phyloP scores from a whole-genome alignment of 345 rosid species.

The Sisymbrium irio region DNA sequence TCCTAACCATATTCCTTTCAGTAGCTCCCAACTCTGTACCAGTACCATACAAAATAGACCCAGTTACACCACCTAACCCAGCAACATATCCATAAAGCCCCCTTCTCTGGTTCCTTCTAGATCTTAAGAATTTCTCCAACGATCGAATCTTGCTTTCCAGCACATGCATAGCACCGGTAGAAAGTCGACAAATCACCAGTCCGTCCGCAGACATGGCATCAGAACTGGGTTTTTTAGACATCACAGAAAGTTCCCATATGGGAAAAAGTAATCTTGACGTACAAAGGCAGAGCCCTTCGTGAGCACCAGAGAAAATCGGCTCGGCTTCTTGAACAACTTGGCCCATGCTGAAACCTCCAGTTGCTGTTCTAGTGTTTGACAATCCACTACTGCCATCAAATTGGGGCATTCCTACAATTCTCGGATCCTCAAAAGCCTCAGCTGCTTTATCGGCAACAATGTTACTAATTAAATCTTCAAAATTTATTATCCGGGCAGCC shows the following conservation, averaged over 20 bases:
- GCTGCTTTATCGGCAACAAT: conserved; percentile 87
- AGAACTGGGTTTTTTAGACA: conserved; percentile 54
- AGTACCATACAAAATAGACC: conserved; percentile 82
- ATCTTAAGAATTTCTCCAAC: conserved; percentile 79
- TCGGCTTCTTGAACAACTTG: conserved; percentile 98
- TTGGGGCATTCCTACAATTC: conserved; percentile 93
- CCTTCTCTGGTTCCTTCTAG: conserved; percentile 89
- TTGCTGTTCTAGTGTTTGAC: conserved; percentile 73
- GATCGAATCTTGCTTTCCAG: conserved; percentile 86
- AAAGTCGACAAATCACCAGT: conserved; percentile 71
- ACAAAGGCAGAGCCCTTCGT: conserved; percentile 93
- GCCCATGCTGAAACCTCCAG: conserved; percentile 98
- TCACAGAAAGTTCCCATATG: conserved; percentile 88
- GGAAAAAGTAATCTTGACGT: conserved; percentile 91
- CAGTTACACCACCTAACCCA: conserved; percentile 82
- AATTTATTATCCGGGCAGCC: conserved; percentile 80
- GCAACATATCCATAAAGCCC: conserved; percentile 96
- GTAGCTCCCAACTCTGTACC: conserved; percentile 63
- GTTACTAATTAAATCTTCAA: conserved; percentile 73
- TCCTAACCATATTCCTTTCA: conserved; percentile 74
- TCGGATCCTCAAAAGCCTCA: conserved; percentile 95
- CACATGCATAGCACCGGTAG: conserved; percentile 72
- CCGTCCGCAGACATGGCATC: conserved; percentile 52
- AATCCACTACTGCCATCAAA: conserved; percentile 81
- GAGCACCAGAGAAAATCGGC: conserved; percentile 90